Base-by-base conservation (phyloP, 257 asterid genomes). In the Solanum bulbocastanum region DNA sequence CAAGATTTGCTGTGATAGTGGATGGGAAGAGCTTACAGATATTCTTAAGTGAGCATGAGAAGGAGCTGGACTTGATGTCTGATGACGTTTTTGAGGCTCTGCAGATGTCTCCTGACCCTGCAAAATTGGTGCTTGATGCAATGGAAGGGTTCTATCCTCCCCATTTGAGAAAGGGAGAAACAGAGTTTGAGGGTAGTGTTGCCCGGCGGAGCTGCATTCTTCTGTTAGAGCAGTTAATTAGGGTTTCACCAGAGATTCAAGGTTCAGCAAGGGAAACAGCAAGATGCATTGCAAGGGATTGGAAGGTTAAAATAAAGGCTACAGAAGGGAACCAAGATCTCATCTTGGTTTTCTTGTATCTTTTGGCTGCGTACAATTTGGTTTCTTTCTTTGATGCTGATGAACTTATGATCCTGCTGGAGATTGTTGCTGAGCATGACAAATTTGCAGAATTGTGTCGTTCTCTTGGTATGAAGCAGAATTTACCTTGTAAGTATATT, bases 121-220 rank as follows among this genome's bases (percentile, higher is more conserved):
- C 95, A 85, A 91, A 91, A 93, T 62, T 93, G 52, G 95, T 93
- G 73, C 90, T 93, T 56, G 93, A 90, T 88, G 95, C 95, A 68
- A 91, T 93, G 92, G 93, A 72, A 32, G 94, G 94, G 39, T 92
- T 91, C 56, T 93, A 46, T 79, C 84, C 87, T 86, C 86, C 88
- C 40, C 84, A 88, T 78, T 68, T 79, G 68, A 86, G 37, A 27
- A 88, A 86, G 32, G 90, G 30, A 66, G 93, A 92, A 15, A 36
- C 33, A 46, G 89, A 56, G 87, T n/a, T 36, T 40, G 68, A 36
- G 56, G 84, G 65, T 37, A 60, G 40, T 83, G 93, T 90, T 46
- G 76, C 87, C 88, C 68, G 40, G 30, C 83, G 62, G 75, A 90
- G 91, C 33, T 93, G 96, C 42, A 89, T 92, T 40, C 6, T 87